Percentiles rank a stretch among this genome's conserved stretches.
Evolutionary conservation across 441 rosid species (phyloP).

Genomic region (Arabidopsis lyrata): DNA sequence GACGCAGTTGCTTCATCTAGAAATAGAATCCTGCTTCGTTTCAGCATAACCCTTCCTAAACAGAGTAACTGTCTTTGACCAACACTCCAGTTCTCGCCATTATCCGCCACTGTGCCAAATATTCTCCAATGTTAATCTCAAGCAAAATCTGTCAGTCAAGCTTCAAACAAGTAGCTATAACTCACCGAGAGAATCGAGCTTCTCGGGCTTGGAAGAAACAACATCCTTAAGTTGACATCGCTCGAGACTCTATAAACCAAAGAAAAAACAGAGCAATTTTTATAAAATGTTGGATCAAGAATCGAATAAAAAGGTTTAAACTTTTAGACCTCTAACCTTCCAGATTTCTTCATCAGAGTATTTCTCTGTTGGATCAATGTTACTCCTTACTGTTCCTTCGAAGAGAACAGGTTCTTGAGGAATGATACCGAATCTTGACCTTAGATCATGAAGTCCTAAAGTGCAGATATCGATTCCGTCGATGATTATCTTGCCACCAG

Average conservation of each 20-base stretch:
- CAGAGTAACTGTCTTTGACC: constrained; percentile 96
- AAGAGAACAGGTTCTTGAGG: constrained; percentile 98
- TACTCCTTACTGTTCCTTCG: constrained; percentile 95
- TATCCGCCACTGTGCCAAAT: constrained; percentile 68
- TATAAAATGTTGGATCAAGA: constrained; percentile 1
- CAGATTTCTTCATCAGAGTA: constrained; percentile 88
- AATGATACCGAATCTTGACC: constrained; percentile 94
- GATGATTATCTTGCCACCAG: constrained; percentile 77
- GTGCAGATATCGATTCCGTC: constrained; percentile 78
- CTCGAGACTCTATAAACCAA: constrained; percentile 64
- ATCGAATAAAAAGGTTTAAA: not conserved
- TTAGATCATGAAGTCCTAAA: constrained; percentile 88
- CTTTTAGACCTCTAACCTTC: constrained; percentile 58
- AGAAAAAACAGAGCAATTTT: not conserved
- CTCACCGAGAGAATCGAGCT: constrained; percentile 81
- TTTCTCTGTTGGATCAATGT: constrained; percentile 82
- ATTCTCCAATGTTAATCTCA: not conserved
- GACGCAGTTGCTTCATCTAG: constrained; percentile 98
- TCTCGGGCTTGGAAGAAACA: constrained; percentile 78
- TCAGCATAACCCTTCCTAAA: constrained; percentile 88
- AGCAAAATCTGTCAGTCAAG: not conserved
- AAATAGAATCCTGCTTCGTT: constrained; percentile 76
- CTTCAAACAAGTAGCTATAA: not conserved
- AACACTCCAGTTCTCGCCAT: constrained; percentile 97
- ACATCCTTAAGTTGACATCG: constrained; percentile 93